These are phyloP conservation scores for Alternaria sp. DNA, from an alignment of 2,329 filamentous ascomycete species.

Conservation along the genomic window DNA sequence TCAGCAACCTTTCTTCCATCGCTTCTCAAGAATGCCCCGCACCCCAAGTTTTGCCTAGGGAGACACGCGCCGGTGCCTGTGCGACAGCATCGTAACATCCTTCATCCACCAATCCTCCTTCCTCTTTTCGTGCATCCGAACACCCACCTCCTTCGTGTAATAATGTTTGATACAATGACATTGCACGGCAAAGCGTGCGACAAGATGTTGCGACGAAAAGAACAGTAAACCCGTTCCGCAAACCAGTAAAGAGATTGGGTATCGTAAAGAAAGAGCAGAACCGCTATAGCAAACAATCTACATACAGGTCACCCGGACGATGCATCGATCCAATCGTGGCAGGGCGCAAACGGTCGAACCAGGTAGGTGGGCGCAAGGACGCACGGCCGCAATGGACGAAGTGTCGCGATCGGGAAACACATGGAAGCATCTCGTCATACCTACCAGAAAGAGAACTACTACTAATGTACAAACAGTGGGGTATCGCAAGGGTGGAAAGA, in stretches of 20 bases:
- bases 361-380: slow-evolving; percentile 20
- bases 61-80: slow-evolving; percentile 3
- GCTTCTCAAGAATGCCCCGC: background rate
- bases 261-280: slow-evolving; percentile 18
- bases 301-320: slow-evolving; percentile 11
- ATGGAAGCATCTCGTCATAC: slow-evolving; percentile 31
- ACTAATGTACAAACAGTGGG: slow-evolving; percentile 6
- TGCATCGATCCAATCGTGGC: slow-evolving; percentile 3
- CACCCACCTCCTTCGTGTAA: background rate
- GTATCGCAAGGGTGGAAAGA: slow-evolving; percentile 19
- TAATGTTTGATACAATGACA: background rate
- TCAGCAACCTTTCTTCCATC: background rate
- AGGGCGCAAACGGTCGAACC: slow-evolving; percentile 19
- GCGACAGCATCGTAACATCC: background rate
- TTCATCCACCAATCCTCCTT: background rate
- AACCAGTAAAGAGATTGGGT: slow-evolving; percentile 13
- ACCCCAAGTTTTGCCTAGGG: slow-evolving; percentile 15
- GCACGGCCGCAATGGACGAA: slow-evolving; percentile 18
- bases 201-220: background rate
- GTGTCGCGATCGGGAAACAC: slow-evolving; percentile 26
- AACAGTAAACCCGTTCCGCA: background rate
- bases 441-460: slow-evolving; percentile 17
- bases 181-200: background rate
- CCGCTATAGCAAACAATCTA: slow-evolving; percentile 10
- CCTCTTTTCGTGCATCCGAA: background rate